These are phyloP conservation scores for Glarea lozoyensis DNA, from an alignment of 495 filamentous ascomycete species.

Conservation along the genomic window DNA sequence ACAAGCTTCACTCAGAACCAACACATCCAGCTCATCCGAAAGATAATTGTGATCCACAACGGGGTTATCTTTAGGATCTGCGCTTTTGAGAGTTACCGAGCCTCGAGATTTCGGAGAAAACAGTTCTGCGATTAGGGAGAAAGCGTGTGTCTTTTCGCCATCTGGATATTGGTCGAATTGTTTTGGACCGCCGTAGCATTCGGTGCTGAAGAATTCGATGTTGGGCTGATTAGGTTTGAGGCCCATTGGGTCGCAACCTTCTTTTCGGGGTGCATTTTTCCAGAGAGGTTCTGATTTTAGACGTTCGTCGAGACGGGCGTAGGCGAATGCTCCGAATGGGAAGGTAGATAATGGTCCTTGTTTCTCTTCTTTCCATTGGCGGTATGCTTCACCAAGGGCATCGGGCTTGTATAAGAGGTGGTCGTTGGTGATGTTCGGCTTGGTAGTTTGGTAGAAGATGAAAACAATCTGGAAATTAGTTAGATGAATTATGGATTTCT, in stretches of 20 bases:
- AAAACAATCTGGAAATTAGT: slow-evolving; percentile 39
- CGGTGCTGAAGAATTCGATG: slow-evolving; percentile 42
- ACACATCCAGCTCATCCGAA: slow-evolving; percentile 35
- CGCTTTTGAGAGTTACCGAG: slow-evolving; percentile 36
- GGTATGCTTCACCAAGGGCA: slow-evolving; percentile 32
- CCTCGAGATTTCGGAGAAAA: slow-evolving; percentile 27
- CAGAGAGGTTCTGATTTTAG: slow-evolving; percentile 34
- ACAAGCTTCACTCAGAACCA: slow-evolving; percentile 40
- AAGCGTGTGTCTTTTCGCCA: slow-evolving; percentile 35
- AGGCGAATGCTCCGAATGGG: slow-evolving; percentile 46
- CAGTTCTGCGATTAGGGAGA: slow-evolving; percentile 21
- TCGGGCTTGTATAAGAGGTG: slow-evolving; percentile 31
- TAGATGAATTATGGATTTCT: neutral
- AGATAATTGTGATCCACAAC: slow-evolving; percentile 43
- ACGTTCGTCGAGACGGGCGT: slow-evolving; percentile 40
- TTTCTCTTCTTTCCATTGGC: slow-evolving; percentile 39
- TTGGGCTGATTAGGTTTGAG: slow-evolving; percentile 38
- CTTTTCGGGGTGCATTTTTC: slow-evolving; percentile 28
- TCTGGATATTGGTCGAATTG: slow-evolving; percentile 38
- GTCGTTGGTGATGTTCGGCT: slow-evolving; percentile 37
- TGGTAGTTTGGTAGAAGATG: slow-evolving; percentile 32
- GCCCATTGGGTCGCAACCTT: slow-evolving; percentile 44
- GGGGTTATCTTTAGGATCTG: slow-evolving; percentile 46
- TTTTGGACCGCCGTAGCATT: slow-evolving; percentile 44
- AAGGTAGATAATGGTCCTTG: slow-evolving; percentile 40